Percentiles rank a stretch among this genome's conserved stretches.
Conservation (phyloP, 2,329 filamentous ascomycete species). For the Colletotrichum lindemuthianum region DNA sequence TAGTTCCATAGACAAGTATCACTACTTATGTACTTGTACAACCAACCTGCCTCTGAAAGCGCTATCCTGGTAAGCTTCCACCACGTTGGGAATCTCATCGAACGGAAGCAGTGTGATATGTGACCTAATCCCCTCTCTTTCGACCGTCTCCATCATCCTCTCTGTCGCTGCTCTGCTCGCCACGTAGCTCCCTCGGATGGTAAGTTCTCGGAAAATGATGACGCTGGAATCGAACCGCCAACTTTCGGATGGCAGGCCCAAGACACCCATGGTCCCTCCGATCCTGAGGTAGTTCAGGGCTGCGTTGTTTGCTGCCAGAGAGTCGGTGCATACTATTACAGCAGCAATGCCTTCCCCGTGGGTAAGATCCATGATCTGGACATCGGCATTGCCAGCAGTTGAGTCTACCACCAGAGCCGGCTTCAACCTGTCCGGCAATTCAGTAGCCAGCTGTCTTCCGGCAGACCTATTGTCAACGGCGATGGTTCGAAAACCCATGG, state of each 20-base stretch:
- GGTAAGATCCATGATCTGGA: constrained; percentile 42
- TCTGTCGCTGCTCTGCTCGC: constrained; percentile 41
- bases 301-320: constrained; percentile 44
- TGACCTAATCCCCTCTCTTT: constrained; percentile 39
- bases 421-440: constrained; percentile 39
- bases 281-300: constrained; percentile 42
- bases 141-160: constrained; percentile 46
- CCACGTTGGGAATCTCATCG: constrained; percentile 41
- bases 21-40: constrained; percentile 38
- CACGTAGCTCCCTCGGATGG: constrained; percentile 46
- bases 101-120: constrained; percentile 42
- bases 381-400: constrained; percentile 23
- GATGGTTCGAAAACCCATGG: constrained; percentile 47
- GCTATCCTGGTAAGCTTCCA: constrained; percentile 42
- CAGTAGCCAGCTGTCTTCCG: constrained; percentile 42
- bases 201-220: constrained; percentile 45
- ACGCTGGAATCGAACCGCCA: constrained; percentile 45
- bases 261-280: constrained; percentile 42
- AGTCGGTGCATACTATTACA: constrained; percentile 46
- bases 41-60: constrained; percentile 45
- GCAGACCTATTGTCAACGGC: constrained; percentile 48
- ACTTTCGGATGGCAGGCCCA: constrained; percentile 45
- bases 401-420: constrained; percentile 45
- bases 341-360: constrained; percentile 45
- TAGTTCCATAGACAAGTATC: background rate